Conservation (phyloP, 2,329 filamentous ascomycete genomes). For the Talaromyces sp. region DNA sequence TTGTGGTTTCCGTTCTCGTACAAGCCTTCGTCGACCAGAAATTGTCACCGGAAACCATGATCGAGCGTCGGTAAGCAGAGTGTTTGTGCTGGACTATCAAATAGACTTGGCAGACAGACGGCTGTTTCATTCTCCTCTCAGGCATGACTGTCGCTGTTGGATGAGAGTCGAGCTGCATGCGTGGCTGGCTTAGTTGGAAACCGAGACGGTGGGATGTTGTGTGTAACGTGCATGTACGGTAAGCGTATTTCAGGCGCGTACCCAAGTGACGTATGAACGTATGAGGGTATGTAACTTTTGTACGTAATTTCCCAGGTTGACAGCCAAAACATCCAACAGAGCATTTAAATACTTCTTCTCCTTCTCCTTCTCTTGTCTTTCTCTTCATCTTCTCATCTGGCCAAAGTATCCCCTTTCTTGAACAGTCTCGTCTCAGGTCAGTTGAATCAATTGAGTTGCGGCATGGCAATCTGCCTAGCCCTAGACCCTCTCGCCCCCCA, state of each 20-base stretch:
- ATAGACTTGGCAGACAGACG: neutral
- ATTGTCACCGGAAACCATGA: neutral
- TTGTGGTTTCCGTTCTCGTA: neutral
- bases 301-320: neutral
- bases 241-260: neutral
- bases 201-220: neutral
- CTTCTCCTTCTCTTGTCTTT: neutral
- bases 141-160: neutral
- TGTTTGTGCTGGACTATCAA: neutral
- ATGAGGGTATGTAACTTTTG: neutral
- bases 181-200: neutral
- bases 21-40: neutral
- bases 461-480: neutral
- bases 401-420: neutral
- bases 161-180: neutral
- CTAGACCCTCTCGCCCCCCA: neutral
- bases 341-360: neutral
- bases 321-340: neutral
- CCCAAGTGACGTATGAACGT: neutral
- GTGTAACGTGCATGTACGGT: neutral
- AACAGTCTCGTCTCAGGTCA: neutral
- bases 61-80: neutral
- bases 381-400: neutral
- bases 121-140: neutral
- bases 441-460: neutral